A percentile compares a stretch with the other conserved stretches of the same genome.
Conservation (phyloP, 2,329 filamentous ascomycete genomes). For the Colletotrichum somersetense region DNA sequence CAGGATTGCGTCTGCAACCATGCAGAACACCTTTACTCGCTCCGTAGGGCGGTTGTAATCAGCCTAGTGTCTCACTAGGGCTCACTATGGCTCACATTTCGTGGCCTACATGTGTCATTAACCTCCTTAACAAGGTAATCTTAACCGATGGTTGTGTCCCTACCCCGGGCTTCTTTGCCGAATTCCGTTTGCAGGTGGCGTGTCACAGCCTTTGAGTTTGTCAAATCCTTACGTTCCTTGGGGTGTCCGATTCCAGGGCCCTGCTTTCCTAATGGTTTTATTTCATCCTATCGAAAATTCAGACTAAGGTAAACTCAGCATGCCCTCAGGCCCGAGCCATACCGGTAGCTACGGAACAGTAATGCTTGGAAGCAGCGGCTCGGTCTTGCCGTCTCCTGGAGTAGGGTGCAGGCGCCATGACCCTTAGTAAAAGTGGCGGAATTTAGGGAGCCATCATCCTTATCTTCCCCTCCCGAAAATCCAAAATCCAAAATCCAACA, state of each 20-base stretch:
- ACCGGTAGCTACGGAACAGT: neutral
- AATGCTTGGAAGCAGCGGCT: neutral
- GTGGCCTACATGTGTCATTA: neutral
- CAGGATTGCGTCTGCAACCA: neutral
- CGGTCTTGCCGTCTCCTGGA: slow-evolving; percentile 12
- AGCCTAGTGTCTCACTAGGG: neutral
- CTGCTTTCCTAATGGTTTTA: neutral
- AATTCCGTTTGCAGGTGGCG: neutral
- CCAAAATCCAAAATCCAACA: neutral
- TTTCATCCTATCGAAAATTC: slow-evolving; percentile 19
- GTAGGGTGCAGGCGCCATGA: slow-evolving; percentile 13
- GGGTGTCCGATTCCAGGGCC: neutral
- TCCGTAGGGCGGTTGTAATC: neutral
- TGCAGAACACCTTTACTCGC: too few relatives aligned
- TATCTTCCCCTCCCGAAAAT: neutral
- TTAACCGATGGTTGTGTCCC: neutral
- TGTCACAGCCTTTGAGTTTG: neutral
- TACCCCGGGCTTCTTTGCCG: neutral
- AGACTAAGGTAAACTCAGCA: slow-evolving; percentile 11
- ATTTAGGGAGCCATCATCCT: neutral
- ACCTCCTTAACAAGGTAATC: neutral
- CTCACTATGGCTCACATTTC: too few relatives aligned
- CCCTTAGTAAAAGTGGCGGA: too few relatives aligned
- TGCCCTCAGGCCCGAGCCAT: neutral
- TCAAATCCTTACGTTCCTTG: neutral